Percentiles rank a stretch among this genome's conserved stretches.
Conservation (phyloP, 164 flowering plant genomes). For the Liriodendron chinense region DNA sequence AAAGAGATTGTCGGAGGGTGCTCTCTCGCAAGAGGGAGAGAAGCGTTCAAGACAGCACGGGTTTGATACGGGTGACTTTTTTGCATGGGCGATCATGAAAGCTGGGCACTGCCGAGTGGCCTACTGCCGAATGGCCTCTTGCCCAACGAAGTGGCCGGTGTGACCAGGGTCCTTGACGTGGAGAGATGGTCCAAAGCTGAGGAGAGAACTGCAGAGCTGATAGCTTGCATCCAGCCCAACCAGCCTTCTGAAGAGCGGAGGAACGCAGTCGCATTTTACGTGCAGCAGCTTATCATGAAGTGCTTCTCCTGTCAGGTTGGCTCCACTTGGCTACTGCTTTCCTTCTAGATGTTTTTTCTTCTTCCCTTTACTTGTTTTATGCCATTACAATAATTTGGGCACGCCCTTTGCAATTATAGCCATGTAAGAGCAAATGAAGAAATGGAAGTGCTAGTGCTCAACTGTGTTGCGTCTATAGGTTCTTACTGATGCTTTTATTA, state of each 20-base stretch:
- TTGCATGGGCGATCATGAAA: conserved; percentile 90
- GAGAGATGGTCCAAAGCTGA: conserved; percentile 87
- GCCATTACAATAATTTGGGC: too few species aligned
- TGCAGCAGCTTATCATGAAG: conserved; percentile 69
- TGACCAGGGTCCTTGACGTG: conserved; percentile 52
- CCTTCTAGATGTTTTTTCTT: neutral
- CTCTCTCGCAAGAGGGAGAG: neutral
- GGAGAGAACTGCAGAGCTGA: conserved; percentile 85
- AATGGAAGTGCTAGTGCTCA: too few species aligned
- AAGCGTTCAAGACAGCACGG: conserved; percentile 9
- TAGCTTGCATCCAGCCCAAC: conserved; percentile 91
- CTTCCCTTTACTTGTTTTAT: neutral
- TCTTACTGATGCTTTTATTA: neutral
- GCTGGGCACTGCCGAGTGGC: conserved; percentile 79
- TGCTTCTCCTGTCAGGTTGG: conserved; percentile 90
- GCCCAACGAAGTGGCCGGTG: conserved; percentile 54
- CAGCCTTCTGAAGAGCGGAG: conserved; percentile 76
- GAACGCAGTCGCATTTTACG: conserved; percentile 91
- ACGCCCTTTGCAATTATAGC: too few species aligned
- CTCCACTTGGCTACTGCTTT: neutral
- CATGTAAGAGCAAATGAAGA: too few species aligned
- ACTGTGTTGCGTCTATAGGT: neutral
- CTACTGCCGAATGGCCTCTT: conserved; percentile 78
- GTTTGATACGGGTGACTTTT: conserved; percentile 3
- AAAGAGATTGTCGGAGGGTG: conserved; percentile 1